A percentile compares a stretch with the other conserved stretches of the same genome.
phyloP scores from a whole-genome alignment of 208 protist genomes.

The Herpetomonas tarakana region DNA sequence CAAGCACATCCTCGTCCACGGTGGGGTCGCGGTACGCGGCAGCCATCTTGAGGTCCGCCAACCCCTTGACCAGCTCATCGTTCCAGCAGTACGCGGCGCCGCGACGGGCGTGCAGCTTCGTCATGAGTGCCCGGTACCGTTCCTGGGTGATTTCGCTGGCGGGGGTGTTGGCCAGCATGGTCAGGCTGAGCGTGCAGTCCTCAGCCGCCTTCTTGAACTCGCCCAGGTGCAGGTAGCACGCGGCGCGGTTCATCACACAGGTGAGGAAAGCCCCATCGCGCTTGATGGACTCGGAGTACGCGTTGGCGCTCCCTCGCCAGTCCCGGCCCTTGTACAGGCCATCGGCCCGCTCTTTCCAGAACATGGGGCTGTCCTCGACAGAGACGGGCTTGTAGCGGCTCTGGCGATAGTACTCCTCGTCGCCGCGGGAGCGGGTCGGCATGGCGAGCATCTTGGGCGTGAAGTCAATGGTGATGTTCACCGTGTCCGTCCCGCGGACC shows the following conservation, averaged over 20 bases:
- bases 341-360: constrained; percentile 91
- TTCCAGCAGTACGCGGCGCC: constrained; percentile 84
- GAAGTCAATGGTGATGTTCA: constrained; percentile 81
- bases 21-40: constrained; percentile 69
- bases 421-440: constrained; percentile 81
- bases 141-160: constrained; percentile 89
- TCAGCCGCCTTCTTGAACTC: constrained; percentile 80
- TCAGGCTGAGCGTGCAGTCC: constrained; percentile 87
- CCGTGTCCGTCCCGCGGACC: constrained; percentile 68
- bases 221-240: constrained; percentile 76
- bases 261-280: constrained; percentile 90
- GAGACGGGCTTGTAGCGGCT: constrained; percentile 90
- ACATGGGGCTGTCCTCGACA: constrained; percentile 91
- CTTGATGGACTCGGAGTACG: constrained; percentile 92
- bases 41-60: constrained; percentile 83
- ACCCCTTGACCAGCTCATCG: constrained; percentile 47
- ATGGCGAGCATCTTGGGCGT: constrained; percentile 77
- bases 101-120: constrained; percentile 78
- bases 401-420: constrained; percentile 91
- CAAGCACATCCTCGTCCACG: constrained; percentile 50
- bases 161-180: constrained; percentile 86
- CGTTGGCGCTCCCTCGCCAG: constrained; percentile 76
- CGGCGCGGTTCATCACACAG: constrained; percentile 87
- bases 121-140: constrained; percentile 84
- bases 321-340: constrained; percentile 66